Evolutionary conservation across 139 green algal genomes (phyloP).

Genomic region (Tetradesmus obliquus): DNA sequence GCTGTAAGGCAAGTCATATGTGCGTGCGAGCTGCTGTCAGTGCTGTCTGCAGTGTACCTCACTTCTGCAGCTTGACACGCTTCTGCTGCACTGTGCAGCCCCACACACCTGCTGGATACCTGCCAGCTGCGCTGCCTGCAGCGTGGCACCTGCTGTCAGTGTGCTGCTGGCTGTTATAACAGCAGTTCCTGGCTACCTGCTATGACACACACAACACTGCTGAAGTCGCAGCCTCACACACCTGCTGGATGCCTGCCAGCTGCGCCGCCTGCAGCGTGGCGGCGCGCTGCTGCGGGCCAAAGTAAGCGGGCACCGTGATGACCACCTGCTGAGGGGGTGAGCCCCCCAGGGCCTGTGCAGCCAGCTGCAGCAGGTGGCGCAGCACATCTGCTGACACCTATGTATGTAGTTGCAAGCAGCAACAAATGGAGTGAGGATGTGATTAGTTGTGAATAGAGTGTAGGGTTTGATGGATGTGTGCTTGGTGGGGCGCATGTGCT

Average conservation of each 20-base stretch:
- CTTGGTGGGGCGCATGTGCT: no score
- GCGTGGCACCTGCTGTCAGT: slow-evolving; percentile 56
- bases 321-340: slow-evolving; percentile 63
- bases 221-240: slow-evolving; percentile 38
- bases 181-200: no score
- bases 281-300: slow-evolving; percentile 60
- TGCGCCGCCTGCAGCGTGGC: slow-evolving; percentile 73
- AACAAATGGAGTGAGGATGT: background rate
- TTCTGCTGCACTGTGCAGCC: no score
- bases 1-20: no score
- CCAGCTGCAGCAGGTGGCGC: slow-evolving; percentile 62
- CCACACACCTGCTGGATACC: slow-evolving; percentile 63
- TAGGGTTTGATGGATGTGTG: no score
- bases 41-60: no score
- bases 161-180: no score
- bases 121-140: slow-evolving; percentile 65
- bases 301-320: slow-evolving; percentile 83
- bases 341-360: slow-evolving; percentile 42
- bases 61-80: no score
- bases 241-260: slow-evolving; percentile 65
- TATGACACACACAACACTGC: background rate
- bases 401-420: background rate
- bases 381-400: slow-evolving; percentile 88
- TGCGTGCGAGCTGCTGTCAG: no score
- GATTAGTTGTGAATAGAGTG: no score